A percentile compares a stretch with the other conserved stretches of the same genome.
Evolutionary conservation across 768 basidiomycete species (phyloP).

Genomic region (Daedaleopsis sinensis): DNA sequence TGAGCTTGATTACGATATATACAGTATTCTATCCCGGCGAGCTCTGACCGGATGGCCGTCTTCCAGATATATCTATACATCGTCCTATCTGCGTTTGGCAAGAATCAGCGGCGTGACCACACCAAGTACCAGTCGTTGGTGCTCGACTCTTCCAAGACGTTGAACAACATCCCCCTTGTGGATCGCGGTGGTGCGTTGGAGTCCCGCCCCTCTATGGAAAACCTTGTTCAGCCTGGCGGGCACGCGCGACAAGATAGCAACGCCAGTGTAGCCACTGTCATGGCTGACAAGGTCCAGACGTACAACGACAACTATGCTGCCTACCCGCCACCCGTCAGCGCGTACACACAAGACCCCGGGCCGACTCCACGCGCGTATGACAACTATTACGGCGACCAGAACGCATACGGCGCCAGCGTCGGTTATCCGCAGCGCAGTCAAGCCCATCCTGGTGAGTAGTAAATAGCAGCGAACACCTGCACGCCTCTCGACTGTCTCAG

Average conservation of each 20-base stretch:
- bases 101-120: constrained; percentile 78
- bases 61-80: constrained; percentile 51
- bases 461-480: constrained; percentile 16
- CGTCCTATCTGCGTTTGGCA: constrained; percentile 65
- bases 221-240: constrained; percentile 31
- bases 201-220: constrained; percentile 51
- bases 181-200: constrained; percentile 75
- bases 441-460: constrained; percentile 52
- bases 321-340: constrained; percentile 30
- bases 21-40: not conserved
- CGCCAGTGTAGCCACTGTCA: constrained; percentile 57
- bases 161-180: constrained; percentile 68
- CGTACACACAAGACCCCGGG: constrained; percentile 43
- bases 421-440: constrained; percentile 43
- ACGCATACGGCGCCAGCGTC: constrained; percentile 24
- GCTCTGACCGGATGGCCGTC: constrained; percentile 4
- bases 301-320: constrained; percentile 27
- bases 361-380: constrained; percentile 41
- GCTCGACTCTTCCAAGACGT: constrained; percentile 57
- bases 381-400: constrained; percentile 23
- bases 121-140: constrained; percentile 71
- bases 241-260: constrained; percentile 51
- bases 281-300: constrained; percentile 44
- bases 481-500: constrained; percentile 22
- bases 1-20: constrained; percentile 39